A percentile compares a stretch with the other conserved stretches of the same genome.
Conservation (phyloP, 768 basidiomycete genomes). For the Psilocybe azurescens region DNA sequence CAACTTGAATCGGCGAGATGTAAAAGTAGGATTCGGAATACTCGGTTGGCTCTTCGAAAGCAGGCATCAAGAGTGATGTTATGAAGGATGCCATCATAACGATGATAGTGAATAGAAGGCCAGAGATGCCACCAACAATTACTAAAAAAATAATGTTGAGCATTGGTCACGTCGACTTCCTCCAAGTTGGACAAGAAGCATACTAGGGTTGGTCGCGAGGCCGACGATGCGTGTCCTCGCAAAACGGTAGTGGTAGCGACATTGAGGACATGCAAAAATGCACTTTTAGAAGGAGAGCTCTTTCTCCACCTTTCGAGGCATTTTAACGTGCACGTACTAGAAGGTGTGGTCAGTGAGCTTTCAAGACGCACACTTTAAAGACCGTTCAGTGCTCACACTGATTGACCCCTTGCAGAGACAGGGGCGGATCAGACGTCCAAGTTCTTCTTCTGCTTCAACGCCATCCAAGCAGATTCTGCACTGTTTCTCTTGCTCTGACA, state of each 20-base stretch:
- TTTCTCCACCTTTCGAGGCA: conserved; percentile 81
- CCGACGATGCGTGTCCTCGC: conserved; percentile 73
- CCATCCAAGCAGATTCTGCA: conserved; percentile 89
- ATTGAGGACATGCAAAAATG: conserved; percentile 83
- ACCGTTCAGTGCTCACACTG: conserved; percentile 45
- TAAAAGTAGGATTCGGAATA: conserved; percentile 35
- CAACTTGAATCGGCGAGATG: conserved; percentile 61
- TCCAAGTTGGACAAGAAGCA: conserved; percentile 20
- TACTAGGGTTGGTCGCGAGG: conserved; percentile 79
- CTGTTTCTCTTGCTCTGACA: conserved; percentile 57
- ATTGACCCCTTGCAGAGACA: conserved; percentile 84
- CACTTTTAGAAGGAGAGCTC: conserved; percentile 59
- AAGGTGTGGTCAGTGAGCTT: not conserved
- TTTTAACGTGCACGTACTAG: conserved; percentile 82
- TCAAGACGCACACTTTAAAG: conserved; percentile 10
- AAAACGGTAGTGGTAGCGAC: conserved; percentile 79
- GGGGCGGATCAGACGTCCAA: conserved; percentile 83
- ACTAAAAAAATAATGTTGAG: conserved; percentile 46
- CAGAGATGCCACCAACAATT: conserved; percentile 64
- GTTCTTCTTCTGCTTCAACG: conserved; percentile 55
- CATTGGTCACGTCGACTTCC: not conserved
- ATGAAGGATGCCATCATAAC: conserved; percentile 74
- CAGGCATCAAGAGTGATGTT: conserved; percentile 68
- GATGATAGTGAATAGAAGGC: conserved; percentile 64
- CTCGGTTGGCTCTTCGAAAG: conserved; percentile 55